A percentile compares a stretch with the other conserved stretches of the same genome.
Conservation (phyloP, 306 rosid species). For the Sindora glabra region DNA sequence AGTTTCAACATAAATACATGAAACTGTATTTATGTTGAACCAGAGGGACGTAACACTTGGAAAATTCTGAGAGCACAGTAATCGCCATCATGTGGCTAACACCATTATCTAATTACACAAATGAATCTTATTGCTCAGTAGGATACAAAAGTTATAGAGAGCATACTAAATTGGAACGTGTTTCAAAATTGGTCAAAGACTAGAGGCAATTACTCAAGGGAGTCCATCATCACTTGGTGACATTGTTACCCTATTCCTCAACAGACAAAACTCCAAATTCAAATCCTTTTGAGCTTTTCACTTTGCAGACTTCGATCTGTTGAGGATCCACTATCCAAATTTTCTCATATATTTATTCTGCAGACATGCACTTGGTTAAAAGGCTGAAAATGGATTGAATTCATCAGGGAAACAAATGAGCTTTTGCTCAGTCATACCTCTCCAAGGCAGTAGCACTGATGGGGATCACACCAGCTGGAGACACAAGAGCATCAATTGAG, state of each 20-base stretch:
- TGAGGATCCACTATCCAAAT: not conserved
- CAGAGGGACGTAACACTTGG: no score
- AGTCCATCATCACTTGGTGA: not conserved
- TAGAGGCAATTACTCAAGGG: slow-evolving; percentile 3
- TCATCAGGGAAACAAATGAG: not conserved
- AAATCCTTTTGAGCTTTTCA: slow-evolving; percentile 1
- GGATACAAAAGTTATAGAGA: not conserved
- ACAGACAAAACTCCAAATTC: not conserved
- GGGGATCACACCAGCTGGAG: slow-evolving; percentile 74
- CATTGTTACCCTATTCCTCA: not conserved
- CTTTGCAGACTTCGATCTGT: not conserved
- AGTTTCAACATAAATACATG: no score
- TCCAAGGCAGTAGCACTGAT: slow-evolving; percentile 59
- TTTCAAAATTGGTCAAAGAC: not conserved
- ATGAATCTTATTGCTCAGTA: slow-evolving; percentile 49
- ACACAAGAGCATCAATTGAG: slow-evolving; percentile 70
- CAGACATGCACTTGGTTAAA: slow-evolving; percentile 1
- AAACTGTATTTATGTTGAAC: no score
- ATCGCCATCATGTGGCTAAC: no score
- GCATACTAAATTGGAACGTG: not conserved
- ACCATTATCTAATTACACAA: no score
- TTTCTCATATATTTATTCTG: slow-evolving; percentile 23
- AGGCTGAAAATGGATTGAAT: not conserved
- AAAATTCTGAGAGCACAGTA: not conserved
- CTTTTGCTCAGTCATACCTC: slow-evolving; percentile 36